phyloP scores from a whole-genome alignment of 345 rosid species.

The Aquilaria sinensis region DNA sequence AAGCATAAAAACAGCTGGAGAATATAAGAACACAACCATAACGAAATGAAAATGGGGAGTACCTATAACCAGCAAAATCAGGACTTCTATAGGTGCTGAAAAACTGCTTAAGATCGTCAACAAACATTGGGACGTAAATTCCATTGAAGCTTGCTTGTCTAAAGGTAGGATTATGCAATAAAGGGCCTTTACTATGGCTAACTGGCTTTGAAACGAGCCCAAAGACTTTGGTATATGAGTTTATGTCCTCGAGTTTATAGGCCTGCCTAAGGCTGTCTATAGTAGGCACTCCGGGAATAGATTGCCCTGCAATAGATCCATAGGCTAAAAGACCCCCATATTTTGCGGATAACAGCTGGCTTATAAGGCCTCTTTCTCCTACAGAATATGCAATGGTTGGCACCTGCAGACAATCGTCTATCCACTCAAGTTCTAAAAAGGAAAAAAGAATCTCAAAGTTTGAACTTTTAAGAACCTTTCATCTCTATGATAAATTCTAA shows the following conservation, averaged over 20 bases:
- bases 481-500: too few species aligned
- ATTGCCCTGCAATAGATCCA: conserved; percentile 37
- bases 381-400: conserved; percentile 42
- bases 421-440: background rate
- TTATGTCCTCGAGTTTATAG: conserved; percentile 27
- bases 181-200: conserved; percentile 58
- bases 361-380: conserved; percentile 60
- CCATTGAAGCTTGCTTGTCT: conserved; percentile 43
- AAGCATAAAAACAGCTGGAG: too few species aligned
- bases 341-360: conserved; percentile 50
- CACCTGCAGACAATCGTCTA: conserved; percentile 22
- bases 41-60: conserved; percentile 5
- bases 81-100: conserved; percentile 33
- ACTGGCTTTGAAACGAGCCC: conserved; percentile 62
- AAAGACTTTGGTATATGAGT: conserved; percentile 38
- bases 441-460: background rate
- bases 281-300: conserved; percentile 42
- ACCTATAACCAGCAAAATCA: conserved; percentile 59
- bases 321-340: conserved; percentile 43
- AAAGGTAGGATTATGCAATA: conserved; percentile 57
- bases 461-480: background rate
- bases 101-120: conserved; percentile 52
- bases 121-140: conserved; percentile 52
- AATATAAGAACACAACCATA: background rate
- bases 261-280: conserved; percentile 30